Base-by-base conservation (phyloP, 306 rosid species). In the Quercus gilva region DNA sequence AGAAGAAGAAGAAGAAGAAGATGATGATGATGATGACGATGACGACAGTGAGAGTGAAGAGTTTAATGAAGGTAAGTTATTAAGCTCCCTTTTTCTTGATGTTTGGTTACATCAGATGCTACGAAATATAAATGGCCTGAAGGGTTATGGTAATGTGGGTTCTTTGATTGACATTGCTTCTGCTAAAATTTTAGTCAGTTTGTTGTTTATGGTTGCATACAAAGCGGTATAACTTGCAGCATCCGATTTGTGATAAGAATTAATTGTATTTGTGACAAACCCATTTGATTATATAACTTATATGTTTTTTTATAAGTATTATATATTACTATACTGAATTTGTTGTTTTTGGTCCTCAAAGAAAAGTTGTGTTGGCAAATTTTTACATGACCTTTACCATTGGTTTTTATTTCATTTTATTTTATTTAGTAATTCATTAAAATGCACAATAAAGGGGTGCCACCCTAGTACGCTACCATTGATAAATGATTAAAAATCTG, bases 31-130 rank as follows among this genome's bases (percentile, higher is more conserved):
- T 6, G 85, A 29, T 0, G 71, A 28, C 2, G 83, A 80, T 7
- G 80, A 85, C 28, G 92, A 84, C 74, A 94, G 92, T 86, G 92
- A 90, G 72, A 93, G 94, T 84, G 98, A 89, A 80, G 94, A 90
- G 79, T 84, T 79, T 71, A 88, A 90, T 8, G 91, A 84, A 17
- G 97, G 98, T 89, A 87, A 74, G 85, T 76, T 61, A 71, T 17
- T 53, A 72, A 74, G 65, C 64, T 74, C 20, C 68, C 20, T 49
- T 69, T 63, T 55, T 52, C 56, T 74, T 61, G 58, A 65, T 37
- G 71, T 49, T 70, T 82, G 79, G 79, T 71, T 28, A 70, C 19
- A 5, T 63, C 35, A 63, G 37, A 28, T 25, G 41, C 37, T 14
- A 25, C 37, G n/a, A 5, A 63, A 14, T 26, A 28, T 19, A 63